These are phyloP conservation scores for Rhipidocladum racemiflorum DNA, from an alignment of 176 grass and related monocot species.

Conservation along the genomic window DNA sequence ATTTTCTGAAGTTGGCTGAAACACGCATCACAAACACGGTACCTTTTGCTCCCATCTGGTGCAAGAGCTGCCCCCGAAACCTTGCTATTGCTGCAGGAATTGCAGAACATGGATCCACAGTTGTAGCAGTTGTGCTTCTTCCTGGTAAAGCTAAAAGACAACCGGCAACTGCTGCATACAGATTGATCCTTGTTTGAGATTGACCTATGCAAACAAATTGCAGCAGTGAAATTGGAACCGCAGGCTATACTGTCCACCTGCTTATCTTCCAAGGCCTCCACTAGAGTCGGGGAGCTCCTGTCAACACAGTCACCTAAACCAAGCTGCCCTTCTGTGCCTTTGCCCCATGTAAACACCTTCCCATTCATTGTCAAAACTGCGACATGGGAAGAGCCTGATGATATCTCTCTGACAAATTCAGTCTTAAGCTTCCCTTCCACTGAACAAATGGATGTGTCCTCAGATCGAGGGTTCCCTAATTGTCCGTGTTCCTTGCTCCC, in stretches of 20 bases:
- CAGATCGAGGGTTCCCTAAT: conserved; percentile 49
- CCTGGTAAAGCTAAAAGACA: conserved; percentile 68
- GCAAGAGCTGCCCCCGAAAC: conserved; percentile 59
- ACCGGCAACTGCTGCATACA: conserved; percentile 63
- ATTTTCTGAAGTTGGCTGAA: conserved; percentile 60
- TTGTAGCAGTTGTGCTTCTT: conserved; percentile 96
- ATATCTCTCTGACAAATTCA: conserved; percentile 87
- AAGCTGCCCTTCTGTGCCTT: conserved; percentile 78
- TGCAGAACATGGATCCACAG: conserved; percentile 85
- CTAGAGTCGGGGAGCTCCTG: conserved; percentile 62
- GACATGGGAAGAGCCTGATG: conserved; percentile 67
- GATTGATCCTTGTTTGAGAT: conserved; percentile 78
- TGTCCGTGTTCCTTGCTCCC: conserved; percentile 63
- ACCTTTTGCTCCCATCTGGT: conserved; percentile 64
- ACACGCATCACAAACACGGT: conserved; percentile 75
- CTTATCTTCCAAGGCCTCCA: conserved; percentile 70
- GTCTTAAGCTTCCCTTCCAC: conserved; percentile 86
- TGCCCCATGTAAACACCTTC: conserved; percentile 92
- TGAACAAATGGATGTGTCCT: conserved; percentile 55
- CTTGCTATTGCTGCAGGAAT: conserved; percentile 87
- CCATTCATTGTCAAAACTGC: conserved; percentile 70
- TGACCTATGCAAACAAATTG: conserved; percentile 66
- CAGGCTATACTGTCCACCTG: conserved; percentile 72
- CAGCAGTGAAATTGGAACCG: conserved; percentile 70
- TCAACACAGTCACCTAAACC: conserved; percentile 81